Evolutionary conservation across 2,329 filamentous ascomycete species (phyloP), one percentile per base, ranked within the genome.

Genomic region (Aspergillus glaucus): DNA sequence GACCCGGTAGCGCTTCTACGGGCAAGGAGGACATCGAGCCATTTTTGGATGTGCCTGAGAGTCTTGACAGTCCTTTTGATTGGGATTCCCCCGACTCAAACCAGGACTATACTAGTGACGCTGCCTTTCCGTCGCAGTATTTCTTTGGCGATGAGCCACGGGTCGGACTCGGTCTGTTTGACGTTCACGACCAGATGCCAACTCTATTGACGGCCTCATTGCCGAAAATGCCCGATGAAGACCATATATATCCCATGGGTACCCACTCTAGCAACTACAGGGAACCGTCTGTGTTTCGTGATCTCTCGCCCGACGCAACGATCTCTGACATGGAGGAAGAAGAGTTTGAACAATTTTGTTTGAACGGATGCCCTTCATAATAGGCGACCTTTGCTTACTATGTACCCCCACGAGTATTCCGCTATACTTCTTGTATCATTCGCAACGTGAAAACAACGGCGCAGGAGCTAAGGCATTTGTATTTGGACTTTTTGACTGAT

Each of bases 11-110:
- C 39, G 30, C 46, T 28, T 26, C 53, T 6, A 37, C 50, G 14
- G 62, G 55, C n/a, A 69, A 71, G 45, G 68, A 70, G 49, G 70
- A 70, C 46, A 61, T 70, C n/a, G 68, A 69, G 37, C 67, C 67
- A 4, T 56, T 62, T 42, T 40, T 66, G 39, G 54, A 62, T 44
- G 32, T 49, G 15, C 55, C 58, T 10, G 59, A 55, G 37, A 58
- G 55, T 42, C 54, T 63, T 24, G 62, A 64, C 19, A 40, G 55
- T 40, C 50, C 55, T 39, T 49, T 55, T n/a, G 52, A 45, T 28
- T 66, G 61, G 60, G 43, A 58, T 19, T 61, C 63, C 12, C 61
- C 60, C 32, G 53, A 58, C 17, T 34, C 53, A 37, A 63, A 56
- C 30, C 51, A 48, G 26, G 43, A 49, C 17, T 34, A 50, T 9